Percentiles rank a stretch among this genome's conserved stretches.
Conservation (phyloP, 2,329 filamentous ascomycete genomes). For the Aspergillus eucalypticola region DNA sequence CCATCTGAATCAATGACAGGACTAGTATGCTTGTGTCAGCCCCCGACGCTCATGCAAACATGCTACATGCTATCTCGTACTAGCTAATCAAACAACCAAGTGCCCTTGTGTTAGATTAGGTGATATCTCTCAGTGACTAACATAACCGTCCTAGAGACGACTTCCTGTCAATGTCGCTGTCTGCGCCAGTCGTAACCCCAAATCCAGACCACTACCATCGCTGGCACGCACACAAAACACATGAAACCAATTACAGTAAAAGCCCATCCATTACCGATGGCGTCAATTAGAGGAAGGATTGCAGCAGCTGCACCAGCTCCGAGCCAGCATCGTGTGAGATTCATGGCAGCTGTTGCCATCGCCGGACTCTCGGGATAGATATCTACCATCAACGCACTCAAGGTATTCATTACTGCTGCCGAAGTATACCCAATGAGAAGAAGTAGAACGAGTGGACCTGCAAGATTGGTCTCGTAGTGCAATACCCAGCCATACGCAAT, state of each 20-base stretch:
- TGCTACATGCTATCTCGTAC: no score
- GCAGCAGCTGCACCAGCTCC: constrained; percentile 42
- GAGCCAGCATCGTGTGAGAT: constrained; percentile 42
- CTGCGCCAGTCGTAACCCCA: background rate
- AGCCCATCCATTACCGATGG: constrained; percentile 45
- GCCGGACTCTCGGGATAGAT: constrained; percentile 40
- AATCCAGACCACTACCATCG: background rate
- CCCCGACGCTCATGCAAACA: no score
- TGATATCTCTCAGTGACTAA: background rate
- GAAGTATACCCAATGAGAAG: constrained; percentile 39
- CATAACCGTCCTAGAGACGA: background rate
- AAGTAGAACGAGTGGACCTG: constrained; percentile 35
- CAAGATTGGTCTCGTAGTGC: constrained; percentile 31
- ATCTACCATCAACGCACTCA: constrained; percentile 50
- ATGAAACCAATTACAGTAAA: constrained; percentile 43
- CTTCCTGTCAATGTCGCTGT: background rate
- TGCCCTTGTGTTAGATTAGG: background rate
- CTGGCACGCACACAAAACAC: background rate
- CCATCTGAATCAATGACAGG: no score
- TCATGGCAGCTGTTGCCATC: constrained; percentile 44
- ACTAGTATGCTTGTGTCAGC: no score
- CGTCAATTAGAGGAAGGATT: constrained; percentile 40
- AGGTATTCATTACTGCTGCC: constrained; percentile 38
- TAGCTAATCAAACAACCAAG: no score
- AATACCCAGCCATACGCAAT: constrained; percentile 42